These are phyloP conservation scores for Pseudozyma pruni DNA, from an alignment of 1,284 basidiomycete genomes.

Conservation along the genomic window DNA sequence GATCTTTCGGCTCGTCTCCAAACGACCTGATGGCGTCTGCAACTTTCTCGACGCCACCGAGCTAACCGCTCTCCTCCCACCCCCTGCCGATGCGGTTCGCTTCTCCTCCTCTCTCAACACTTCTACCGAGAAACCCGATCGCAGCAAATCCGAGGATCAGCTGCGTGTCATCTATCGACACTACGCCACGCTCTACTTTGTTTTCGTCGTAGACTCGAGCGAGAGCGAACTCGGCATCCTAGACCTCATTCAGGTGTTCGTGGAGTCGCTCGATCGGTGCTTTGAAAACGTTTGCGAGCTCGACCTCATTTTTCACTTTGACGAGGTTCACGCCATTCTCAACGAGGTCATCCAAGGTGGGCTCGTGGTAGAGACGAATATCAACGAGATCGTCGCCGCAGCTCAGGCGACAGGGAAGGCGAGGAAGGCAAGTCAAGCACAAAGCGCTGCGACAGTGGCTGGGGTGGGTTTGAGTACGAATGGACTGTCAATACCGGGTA, in stretches of 20 bases:
- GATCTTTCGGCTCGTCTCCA: conserved; percentile 63
- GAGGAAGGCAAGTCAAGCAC: conserved; percentile 25
- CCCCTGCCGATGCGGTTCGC: conserved; percentile 39
- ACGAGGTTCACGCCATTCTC: conserved; percentile 95
- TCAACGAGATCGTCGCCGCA: conserved; percentile 83
- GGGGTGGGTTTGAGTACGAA: conserved; percentile 9
- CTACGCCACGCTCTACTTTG: conserved; percentile 96
- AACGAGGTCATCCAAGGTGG: conserved; percentile 96
- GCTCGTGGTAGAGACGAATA: conserved; percentile 96
- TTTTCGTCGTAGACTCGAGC: conserved; percentile 92
- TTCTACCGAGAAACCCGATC: too few relatives aligned
- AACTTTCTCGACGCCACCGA: conserved; percentile 67
- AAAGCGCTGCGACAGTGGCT: conserved; percentile 5
- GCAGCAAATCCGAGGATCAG: conserved; percentile 42
- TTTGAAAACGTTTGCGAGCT: conserved; percentile 99
- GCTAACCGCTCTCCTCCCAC: conserved; percentile 60
- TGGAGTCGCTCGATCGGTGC: conserved; percentile 91
- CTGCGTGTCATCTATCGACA: conserved; percentile 69
- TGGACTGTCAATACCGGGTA: conserved; percentile 29
- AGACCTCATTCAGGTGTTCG: conserved; percentile 98
- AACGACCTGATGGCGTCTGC: conserved; percentile 60
- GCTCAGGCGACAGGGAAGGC: conserved; percentile 37
- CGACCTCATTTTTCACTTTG: conserved; percentile 98
- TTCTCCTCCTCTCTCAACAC: conserved; percentile 25
- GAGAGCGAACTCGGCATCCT: conserved; percentile 96